Conservation (phyloP, 1,139 yeast species). For the Petasospora fabianii region DNA sequence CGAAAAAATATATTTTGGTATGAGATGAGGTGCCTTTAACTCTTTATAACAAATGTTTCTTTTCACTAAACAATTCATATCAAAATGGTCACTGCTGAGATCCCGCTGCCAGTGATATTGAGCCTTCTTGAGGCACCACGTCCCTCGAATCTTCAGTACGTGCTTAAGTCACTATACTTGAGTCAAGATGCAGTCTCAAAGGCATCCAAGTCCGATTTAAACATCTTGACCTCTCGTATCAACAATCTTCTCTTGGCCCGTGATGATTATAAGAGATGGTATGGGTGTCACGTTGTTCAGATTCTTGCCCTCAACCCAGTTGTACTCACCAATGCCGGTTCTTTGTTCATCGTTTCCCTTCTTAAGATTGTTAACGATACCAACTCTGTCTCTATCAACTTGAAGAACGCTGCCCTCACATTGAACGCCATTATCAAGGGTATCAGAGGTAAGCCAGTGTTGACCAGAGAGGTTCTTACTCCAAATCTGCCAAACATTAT, state of each 20-base stretch:
- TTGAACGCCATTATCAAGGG: conserved; percentile 46
- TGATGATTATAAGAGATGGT: conserved; percentile 50
- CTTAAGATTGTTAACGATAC: conserved; percentile 47
- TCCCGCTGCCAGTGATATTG: conserved; percentile 32
- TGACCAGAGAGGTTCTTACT: conserved; percentile 80
- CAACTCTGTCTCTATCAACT: conserved; percentile 31
- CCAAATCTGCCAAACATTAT: conserved; percentile 70
- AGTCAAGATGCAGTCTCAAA: conserved; percentile 34
- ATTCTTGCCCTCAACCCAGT: conserved; percentile 51
- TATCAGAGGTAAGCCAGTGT: conserved; percentile 76
- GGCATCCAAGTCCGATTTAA: conserved; percentile 49
- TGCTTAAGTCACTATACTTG: conserved; percentile 30
- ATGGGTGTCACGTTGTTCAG: conserved; percentile 53
- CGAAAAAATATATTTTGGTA: too few species aligned
- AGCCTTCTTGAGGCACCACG: conserved; percentile 31
- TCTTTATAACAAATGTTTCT: too few species aligned
- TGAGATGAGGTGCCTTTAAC: too few species aligned
- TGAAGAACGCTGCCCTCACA: conserved; percentile 49
- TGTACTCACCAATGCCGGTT: conserved; percentile 57
- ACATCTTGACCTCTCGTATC: conserved; percentile 54
- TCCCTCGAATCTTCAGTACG: conserved; percentile 31
- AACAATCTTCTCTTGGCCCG: conserved; percentile 51
- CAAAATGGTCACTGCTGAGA: conserved; percentile 22
- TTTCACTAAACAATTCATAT: not conserved
- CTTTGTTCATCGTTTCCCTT: conserved; percentile 50